A percentile compares a stretch with the other conserved stretches of the same genome.
phyloP scores from a whole-genome alignment of 2,329 filamentous ascomycete species.

The Verticillium alfalfae region DNA sequence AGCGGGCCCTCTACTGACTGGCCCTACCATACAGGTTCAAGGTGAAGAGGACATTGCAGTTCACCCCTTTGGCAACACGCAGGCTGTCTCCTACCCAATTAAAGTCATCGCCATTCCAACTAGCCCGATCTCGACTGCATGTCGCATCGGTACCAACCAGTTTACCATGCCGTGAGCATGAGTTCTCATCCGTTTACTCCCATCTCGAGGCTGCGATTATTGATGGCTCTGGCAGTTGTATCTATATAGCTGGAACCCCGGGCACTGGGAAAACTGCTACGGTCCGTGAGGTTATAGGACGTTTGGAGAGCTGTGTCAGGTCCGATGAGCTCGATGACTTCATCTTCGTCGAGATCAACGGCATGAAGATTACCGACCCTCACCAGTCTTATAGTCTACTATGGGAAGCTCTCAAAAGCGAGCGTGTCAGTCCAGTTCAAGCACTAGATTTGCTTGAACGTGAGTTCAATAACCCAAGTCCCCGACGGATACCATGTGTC shows the following conservation, averaged over 20 bases:
- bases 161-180: slow-evolving; percentile 84
- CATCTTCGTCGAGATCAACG: slow-evolving; percentile 98
- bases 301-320: slow-evolving; percentile 80
- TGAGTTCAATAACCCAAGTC: slow-evolving; percentile 88
- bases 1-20: not conserved
- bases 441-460: slow-evolving; percentile 85
- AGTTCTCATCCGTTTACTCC: slow-evolving; percentile 88
- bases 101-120: slow-evolving; percentile 81
- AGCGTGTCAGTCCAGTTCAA: slow-evolving; percentile 86
- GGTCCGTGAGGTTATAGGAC: slow-evolving; percentile 87
- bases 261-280: slow-evolving; percentile 98
- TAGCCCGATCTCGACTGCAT: slow-evolving; percentile 82
- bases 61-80: slow-evolving; percentile 89
- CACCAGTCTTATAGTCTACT: slow-evolving; percentile 93
- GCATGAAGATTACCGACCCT: slow-evolving; percentile 98
- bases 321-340: slow-evolving; percentile 95
- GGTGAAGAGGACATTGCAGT: slow-evolving; percentile 85
- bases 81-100: slow-evolving; percentile 70
- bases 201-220: slow-evolving; percentile 92
- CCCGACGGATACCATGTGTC: slow-evolving; percentile 87
- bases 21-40: slow-evolving; percentile 41
- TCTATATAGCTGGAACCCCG: slow-evolving; percentile 98
- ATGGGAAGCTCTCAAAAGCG: slow-evolving; percentile 93
- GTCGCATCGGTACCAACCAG: slow-evolving; percentile 88
- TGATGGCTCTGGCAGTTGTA: slow-evolving; percentile 89